phyloP scores from a whole-genome alignment of 306 rosid genomes.

The Acacia melanoxylon region DNA sequence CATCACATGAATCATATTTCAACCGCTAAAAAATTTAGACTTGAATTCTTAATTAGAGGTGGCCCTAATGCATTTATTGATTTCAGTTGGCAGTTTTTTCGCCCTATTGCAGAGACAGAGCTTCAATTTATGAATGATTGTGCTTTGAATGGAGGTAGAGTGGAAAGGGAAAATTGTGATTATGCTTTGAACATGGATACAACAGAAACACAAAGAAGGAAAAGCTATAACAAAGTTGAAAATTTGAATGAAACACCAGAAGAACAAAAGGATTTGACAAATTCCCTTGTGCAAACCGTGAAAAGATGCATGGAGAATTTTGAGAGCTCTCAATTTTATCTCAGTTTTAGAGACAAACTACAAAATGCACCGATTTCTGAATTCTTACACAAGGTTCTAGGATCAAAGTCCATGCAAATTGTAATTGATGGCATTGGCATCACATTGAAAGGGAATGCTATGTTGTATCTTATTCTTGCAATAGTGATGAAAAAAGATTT shows the following conservation, averaged over 20 bases:
- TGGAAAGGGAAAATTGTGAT: not conserved
- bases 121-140: not conserved
- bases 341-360: not conserved
- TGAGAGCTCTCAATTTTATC: not conserved
- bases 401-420: not conserved
- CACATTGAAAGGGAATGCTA: not conserved
- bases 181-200: too few species aligned
- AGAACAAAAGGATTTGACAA: too few species aligned
- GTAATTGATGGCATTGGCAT: not conserved
- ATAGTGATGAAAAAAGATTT: not conserved
- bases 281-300: too few species aligned
- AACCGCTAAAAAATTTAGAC: not conserved
- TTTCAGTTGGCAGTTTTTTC: not conserved
- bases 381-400: not conserved
- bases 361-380: not conserved
- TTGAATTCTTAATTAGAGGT: not conserved
- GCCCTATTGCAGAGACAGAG: not conserved
- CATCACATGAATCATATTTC: too few species aligned
- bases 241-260: too few species aligned
- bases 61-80: not conserved
- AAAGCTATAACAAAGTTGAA: too few species aligned
- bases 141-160: not conserved
- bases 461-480: not conserved
- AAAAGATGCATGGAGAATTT: not conserved
- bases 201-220: too few species aligned